Evolutionary conservation across 2,329 filamentous ascomycete species (phyloP).

Genomic region (Colletotrichum sp.): DNA sequence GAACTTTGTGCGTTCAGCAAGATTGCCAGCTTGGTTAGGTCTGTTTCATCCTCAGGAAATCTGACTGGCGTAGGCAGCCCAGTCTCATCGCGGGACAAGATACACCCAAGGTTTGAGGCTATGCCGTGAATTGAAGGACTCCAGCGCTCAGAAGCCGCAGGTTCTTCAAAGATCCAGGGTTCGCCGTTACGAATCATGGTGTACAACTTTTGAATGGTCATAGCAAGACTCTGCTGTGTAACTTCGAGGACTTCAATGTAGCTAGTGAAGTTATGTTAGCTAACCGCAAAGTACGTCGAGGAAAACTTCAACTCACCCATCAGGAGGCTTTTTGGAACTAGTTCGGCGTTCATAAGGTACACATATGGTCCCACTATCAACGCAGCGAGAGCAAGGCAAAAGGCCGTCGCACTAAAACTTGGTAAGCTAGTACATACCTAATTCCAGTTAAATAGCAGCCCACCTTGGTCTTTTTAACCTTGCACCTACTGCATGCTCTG

Average conservation of each 20-base stretch:
- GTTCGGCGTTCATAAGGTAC: not conserved
- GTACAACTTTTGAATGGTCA: not conserved
- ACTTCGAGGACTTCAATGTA: not conserved
- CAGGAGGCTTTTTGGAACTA: not conserved
- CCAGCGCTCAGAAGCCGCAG: not conserved
- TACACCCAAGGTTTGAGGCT: not conserved
- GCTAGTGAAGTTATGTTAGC: not conserved
- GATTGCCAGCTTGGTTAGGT: too few relatives aligned
- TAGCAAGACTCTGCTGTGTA: not conserved
- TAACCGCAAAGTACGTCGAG: not conserved
- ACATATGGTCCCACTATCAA: not conserved
- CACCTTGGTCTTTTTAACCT: not conserved
- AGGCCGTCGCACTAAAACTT: not conserved
- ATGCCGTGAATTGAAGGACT: too few relatives aligned
- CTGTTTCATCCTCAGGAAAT: too few relatives aligned
- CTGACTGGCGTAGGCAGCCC: not conserved
- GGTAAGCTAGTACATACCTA: not conserved
- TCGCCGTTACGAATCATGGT: not conserved
- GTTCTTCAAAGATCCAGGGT: not conserved
- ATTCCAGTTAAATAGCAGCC: not conserved
- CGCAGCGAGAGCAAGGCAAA: not conserved
- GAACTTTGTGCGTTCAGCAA: too few relatives aligned
- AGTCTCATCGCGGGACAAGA: not conserved
- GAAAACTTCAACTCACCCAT: not conserved
- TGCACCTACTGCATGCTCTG: not conserved